Evolutionary conservation across 1,139 yeast genomes (phyloP), one percentile per base, ranked within the genome.

Genomic region (Pichia sp.): DNA sequence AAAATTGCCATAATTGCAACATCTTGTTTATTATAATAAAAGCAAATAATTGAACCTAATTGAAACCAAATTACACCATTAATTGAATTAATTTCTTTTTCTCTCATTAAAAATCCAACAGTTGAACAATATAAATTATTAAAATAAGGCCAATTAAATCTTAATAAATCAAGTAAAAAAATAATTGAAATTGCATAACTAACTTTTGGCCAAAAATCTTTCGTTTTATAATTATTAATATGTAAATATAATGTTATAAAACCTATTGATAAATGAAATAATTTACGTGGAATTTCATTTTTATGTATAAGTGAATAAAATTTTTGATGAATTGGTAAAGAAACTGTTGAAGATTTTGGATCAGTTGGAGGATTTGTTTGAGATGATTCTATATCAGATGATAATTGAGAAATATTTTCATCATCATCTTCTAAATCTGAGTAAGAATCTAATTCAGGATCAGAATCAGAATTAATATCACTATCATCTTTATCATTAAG

Each of bases 41-140:
- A 86, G 5, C 90, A 88, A 53, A 86, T 68, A 33, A 81, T 70
- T 47, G 88, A 71, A 2, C 98, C 98, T 5, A 85, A 71, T 44
- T 87, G 69, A 64, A 87, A 92, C 83, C 88, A 92, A 45, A 87
- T 74, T 6, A 84, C 88, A 7, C 98, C 98, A 65, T 89, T 90
- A 59, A 77, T 81, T 5, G 72, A 66, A 53, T 80, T 66, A 34
- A 82, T 75, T 64, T 92, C 98, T 48, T 74, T 76, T 54, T 86
- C 89, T 55, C 98, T 78, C 82, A 92, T 87, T 50, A 92, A 66
- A 47, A 85, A 82, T 56, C 96, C 95, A 53, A 86, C 79, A 7
- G 70, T 68, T 40, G 74, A 72, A 59, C 89, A 81, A 54, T 90
- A 82, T 18, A 74, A 61, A 47, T 71, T 68, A 67, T 92, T 92